phyloP scores from a whole-genome alignment of 495 filamentous ascomycete species.

The Penicillium flavigenum region DNA sequence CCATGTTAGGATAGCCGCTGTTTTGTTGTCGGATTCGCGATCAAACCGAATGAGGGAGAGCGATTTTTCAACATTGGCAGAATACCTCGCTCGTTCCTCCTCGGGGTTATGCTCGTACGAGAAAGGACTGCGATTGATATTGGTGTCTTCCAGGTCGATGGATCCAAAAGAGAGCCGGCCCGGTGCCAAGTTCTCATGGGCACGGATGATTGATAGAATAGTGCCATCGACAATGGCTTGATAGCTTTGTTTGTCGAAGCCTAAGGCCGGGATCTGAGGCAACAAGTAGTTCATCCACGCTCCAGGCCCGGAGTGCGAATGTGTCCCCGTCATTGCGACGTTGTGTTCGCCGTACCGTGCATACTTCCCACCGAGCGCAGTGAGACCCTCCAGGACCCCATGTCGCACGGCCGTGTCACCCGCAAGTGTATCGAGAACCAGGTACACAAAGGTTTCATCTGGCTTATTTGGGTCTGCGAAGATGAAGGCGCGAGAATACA shows the following conservation, averaged over 20 bases:
- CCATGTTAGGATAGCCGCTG: slow-evolving; percentile 81
- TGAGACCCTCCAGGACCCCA: slow-evolving; percentile 75
- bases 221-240: slow-evolving; percentile 87
- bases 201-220: slow-evolving; percentile 73
- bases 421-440: slow-evolving; percentile 83
- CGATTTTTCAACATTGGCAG: slow-evolving; percentile 78
- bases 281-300: slow-evolving; percentile 97
- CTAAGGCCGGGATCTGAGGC: slow-evolving; percentile 87
- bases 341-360: slow-evolving; percentile 77
- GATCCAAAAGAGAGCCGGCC: slow-evolving; percentile 73
- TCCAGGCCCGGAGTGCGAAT: slow-evolving; percentile 89
- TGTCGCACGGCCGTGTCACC: slow-evolving; percentile 90
- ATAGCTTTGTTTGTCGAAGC: slow-evolving; percentile 88
- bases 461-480: slow-evolving; percentile 66
- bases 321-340: slow-evolving; percentile 87
- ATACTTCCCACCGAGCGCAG: slow-evolving; percentile 65
- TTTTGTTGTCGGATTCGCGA: slow-evolving; percentile 66
- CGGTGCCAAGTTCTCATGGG: slow-evolving; percentile 70
- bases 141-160: slow-evolving; percentile 75
- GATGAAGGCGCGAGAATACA: slow-evolving; percentile 91
- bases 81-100: slow-evolving; percentile 72
- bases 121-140: slow-evolving; percentile 86
- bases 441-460: slow-evolving; percentile 76
- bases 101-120: slow-evolving; percentile 89
- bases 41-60: slow-evolving; percentile 83